Percentiles rank a stretch among this genome's conserved stretches.
phyloP scores from a whole-genome alignment of 345 rosid species.

The Stellera chamaejasme region DNA sequence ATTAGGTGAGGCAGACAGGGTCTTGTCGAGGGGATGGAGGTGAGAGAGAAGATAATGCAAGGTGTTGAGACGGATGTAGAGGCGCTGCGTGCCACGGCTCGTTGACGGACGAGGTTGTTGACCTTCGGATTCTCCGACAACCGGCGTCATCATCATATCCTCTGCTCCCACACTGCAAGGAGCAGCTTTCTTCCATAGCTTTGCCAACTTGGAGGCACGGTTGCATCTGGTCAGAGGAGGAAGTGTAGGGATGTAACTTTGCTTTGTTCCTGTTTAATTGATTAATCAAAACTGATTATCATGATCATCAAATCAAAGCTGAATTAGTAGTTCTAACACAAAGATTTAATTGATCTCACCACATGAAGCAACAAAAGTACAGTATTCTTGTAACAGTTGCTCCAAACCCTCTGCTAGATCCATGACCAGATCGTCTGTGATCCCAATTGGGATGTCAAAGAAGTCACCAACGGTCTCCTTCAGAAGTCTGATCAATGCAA shows the following conservation, averaged over 20 bases:
- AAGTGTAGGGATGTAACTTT: slow-evolving; percentile 68
- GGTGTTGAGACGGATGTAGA: slow-evolving; percentile 80
- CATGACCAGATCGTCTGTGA: slow-evolving; percentile 59
- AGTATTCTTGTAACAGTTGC: slow-evolving; percentile 58
- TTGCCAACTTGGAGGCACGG: slow-evolving; percentile 50
- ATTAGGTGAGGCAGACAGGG: slow-evolving; percentile 60
- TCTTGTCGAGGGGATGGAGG: slow-evolving; percentile 74
- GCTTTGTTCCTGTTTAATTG: slow-evolving; percentile 52
- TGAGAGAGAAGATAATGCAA: slow-evolving; percentile 65
- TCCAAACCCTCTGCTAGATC: slow-evolving; percentile 72
- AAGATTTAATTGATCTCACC: slow-evolving; percentile 32
- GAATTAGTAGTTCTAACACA: not conserved
- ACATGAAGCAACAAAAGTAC: slow-evolving; percentile 65
- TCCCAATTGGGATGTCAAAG: slow-evolving; percentile 75
- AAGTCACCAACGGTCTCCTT: slow-evolving; percentile 67
- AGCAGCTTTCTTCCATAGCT: slow-evolving; percentile 66
- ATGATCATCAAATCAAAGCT: not conserved
- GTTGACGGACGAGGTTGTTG: slow-evolving; percentile 81
- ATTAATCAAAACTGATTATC: not conserved
- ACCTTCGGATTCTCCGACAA: slow-evolving; percentile 18
- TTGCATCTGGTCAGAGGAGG: slow-evolving; percentile 91
- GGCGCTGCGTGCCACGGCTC: slow-evolving; percentile 90
- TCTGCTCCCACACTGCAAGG: slow-evolving; percentile 42
- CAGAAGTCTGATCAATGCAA: slow-evolving; percentile 52
- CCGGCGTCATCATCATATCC: slow-evolving; percentile 14